These are phyloP conservation scores for Castanea mollissima DNA, from an alignment of 306 rosid genomes.

Conservation along the genomic window DNA sequence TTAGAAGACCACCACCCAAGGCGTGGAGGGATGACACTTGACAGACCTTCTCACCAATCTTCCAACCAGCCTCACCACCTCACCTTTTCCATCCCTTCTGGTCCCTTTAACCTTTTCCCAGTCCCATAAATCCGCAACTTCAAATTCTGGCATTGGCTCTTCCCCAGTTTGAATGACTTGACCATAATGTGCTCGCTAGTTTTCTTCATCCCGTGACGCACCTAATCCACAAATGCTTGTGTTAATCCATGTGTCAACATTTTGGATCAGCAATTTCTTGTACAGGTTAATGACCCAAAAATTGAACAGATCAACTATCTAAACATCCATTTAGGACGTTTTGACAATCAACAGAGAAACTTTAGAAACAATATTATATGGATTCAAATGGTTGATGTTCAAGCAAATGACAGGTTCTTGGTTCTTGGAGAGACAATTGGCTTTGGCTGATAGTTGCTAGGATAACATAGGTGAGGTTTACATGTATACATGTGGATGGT, in stretches of 20 bases:
- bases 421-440: conserved; percentile 14
- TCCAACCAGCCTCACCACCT: conserved; percentile 57
- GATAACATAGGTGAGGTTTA: neutral
- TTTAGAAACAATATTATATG: neutral
- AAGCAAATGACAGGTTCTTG: conserved; percentile 2
- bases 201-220: conserved; percentile 69
- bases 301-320: neutral
- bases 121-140: conserved; percentile 69
- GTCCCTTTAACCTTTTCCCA: conserved; percentile 64
- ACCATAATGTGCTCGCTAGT: conserved; percentile 87
- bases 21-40: conserved; percentile 76
- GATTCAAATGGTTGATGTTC: neutral
- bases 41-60: conserved; percentile 63
- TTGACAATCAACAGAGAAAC: neutral
- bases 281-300: neutral
- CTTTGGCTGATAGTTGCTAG: conserved; percentile 9
- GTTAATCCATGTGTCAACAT: neutral
- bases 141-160: conserved; percentile 43
- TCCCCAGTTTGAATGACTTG: conserved; percentile 64
- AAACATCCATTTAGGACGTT: neutral
- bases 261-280: neutral
- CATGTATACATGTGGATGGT: neutral
- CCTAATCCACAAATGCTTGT: conserved; percentile 23
- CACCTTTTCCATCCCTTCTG: conserved; percentile 56
- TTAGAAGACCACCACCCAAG: conserved; percentile 58